Evolutionary conservation across 257 asterid species (phyloP).

Genomic region (Thymus quinquecostatus): DNA sequence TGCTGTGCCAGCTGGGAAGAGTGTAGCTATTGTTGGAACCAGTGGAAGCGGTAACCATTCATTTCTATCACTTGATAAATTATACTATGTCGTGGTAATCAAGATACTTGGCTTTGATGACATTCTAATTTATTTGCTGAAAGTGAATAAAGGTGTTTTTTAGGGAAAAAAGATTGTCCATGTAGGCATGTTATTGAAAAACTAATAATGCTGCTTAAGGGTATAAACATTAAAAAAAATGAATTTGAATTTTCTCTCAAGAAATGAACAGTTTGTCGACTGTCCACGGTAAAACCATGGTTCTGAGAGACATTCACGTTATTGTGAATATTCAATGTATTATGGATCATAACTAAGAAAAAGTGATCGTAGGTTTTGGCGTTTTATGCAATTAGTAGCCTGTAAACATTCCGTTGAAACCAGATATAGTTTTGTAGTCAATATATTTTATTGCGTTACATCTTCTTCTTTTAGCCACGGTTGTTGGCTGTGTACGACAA

Average conservation of each 20-base stretch:
- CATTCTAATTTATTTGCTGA: conserved; percentile 22
- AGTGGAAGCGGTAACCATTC: conserved; percentile 90
- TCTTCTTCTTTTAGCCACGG: conserved; percentile 13
- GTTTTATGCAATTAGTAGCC: neutral
- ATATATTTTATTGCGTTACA: conserved; percentile 15
- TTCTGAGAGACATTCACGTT: conserved; percentile 4
- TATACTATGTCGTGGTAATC: conserved; percentile 24
- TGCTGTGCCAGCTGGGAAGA: conserved; percentile 91
- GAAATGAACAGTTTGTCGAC: conserved; percentile 2
- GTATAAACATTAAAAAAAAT: neutral
- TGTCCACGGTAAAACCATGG: neutral
- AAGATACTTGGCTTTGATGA: neutral
- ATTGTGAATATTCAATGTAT: neutral
- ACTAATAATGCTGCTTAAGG: conserved; percentile 17
- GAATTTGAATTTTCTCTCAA: neutral
- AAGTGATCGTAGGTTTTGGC: conserved; percentile 8
- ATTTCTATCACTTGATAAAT: conserved; percentile 25
- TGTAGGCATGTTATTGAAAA: conserved; percentile 8
- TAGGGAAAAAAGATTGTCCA: too few species aligned
- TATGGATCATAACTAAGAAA: neutral
- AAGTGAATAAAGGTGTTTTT: neutral
- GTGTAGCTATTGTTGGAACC: conserved; percentile 99
- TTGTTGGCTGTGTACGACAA: conserved; percentile 23
- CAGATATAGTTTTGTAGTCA: conserved; percentile 10
- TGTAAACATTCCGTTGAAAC: conserved; percentile 4